Conservation (phyloP, 257 asterid genomes). For the Solanum bulbocastanum region DNA sequence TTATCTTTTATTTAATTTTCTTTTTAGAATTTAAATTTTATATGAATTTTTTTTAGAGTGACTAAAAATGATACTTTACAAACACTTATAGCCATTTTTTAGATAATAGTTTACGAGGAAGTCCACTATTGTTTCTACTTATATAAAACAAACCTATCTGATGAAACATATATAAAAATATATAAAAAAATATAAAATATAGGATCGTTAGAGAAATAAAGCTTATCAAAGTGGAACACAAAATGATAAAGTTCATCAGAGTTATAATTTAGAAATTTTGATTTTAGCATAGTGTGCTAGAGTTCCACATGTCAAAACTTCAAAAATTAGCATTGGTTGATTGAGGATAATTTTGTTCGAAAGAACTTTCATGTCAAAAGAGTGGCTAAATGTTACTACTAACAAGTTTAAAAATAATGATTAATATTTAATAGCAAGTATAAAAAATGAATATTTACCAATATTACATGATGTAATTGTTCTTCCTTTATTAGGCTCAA, state of each 20-base stretch:
- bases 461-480: neutral
- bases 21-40: too few species aligned
- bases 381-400: neutral
- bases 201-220: neutral
- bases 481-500: neutral
- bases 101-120: neutral
- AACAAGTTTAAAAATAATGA: neutral
- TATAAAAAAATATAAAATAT: too few species aligned
- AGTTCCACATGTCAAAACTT: too few species aligned
- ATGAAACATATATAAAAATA: neutral
- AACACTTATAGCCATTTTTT: too few species aligned
- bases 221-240: neutral
- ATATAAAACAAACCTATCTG: neutral
- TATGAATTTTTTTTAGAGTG: too few species aligned
- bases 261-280: too few species aligned
- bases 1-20: too few species aligned
- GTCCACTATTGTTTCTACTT: neutral
- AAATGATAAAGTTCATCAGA: too few species aligned
- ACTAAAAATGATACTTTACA: too few species aligned
- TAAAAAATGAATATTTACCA: neutral
- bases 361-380: neutral
- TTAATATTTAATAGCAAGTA: neutral
- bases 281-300: neutral
- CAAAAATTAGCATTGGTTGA: too few species aligned
- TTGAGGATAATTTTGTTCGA: neutral